Conservation (phyloP, 768 basidiomycete genomes). For the Obba rivulosa region DNA sequence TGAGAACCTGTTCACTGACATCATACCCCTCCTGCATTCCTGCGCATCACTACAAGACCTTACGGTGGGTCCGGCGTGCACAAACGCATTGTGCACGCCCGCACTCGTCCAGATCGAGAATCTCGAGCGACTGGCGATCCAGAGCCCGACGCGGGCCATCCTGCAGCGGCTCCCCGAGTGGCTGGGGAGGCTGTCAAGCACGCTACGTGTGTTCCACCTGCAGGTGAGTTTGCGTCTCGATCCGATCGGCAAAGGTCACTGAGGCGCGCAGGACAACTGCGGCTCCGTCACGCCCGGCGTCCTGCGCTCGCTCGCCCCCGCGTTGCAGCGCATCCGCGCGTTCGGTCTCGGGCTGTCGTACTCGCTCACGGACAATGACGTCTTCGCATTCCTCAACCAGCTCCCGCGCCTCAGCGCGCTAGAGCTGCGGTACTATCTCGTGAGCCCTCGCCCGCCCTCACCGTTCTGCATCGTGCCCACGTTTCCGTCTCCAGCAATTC, state of each 20-base stretch:
- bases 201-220: conserved; percentile 36
- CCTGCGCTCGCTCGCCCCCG: conserved; percentile 37
- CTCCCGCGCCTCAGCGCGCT: conserved; percentile 35
- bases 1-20: conserved; percentile 7
- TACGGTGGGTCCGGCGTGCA: conserved; percentile 11
- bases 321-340: conserved; percentile 27
- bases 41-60: conserved; percentile 10
- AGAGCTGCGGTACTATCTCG: conserved; percentile 48
- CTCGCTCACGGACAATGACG: conserved; percentile 48
- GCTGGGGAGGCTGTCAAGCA: conserved; percentile 31
- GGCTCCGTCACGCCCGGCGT: conserved; percentile 63
- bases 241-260: background rate
- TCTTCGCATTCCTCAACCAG: conserved; percentile 41
- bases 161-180: conserved; percentile 28
- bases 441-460: conserved; percentile 18
- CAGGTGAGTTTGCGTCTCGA: conserved; percentile 26
- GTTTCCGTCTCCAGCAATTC: conserved; percentile 31
- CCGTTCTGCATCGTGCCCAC: background rate
- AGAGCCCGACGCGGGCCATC: conserved; percentile 15
- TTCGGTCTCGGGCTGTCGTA: conserved; percentile 54
- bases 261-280: conserved; percentile 42
- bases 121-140: conserved; percentile 16
- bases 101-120: conserved; percentile 9
- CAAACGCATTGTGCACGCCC: conserved; percentile 3
- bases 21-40: conserved; percentile 6